Percentiles rank a stretch among this genome's conserved stretches.
Evolutionary conservation across 2,329 filamentous ascomycete species (phyloP).

Genomic region (Neopestalotiopsis rosae): DNA sequence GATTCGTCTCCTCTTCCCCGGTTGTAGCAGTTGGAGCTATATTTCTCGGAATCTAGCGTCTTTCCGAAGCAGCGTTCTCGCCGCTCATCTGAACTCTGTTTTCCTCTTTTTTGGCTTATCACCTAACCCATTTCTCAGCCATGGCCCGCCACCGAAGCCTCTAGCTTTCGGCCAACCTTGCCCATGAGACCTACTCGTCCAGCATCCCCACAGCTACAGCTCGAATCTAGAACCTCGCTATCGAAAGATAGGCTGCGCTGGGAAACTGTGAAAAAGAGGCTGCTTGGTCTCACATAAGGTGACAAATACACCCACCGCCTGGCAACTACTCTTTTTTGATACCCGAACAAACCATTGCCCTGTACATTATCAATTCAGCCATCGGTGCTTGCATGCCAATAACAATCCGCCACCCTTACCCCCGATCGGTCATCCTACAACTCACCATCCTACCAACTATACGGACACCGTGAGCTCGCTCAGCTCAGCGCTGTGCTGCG

Average conservation of each 20-base stretch:
- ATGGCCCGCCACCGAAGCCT: slow-evolving; percentile 14
- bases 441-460: background rate
- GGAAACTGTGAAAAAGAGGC: background rate
- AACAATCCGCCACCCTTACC: background rate
- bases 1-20: background rate
- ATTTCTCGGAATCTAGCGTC: background rate
- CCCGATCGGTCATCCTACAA: background rate
- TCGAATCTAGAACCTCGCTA: slow-evolving; percentile 15
- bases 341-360: background rate
- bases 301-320: background rate
- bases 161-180: background rate
- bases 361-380: background rate
- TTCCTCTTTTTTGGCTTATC: slow-evolving; percentile 1
- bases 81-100: slow-evolving; percentile 9
- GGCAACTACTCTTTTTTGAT: background rate
- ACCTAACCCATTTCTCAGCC: background rate
- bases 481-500: background rate
- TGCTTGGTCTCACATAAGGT: background rate
- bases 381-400: background rate
- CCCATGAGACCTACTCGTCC: slow-evolving; percentile 3
- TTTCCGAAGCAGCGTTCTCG: background rate
- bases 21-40: background rate
- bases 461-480: slow-evolving; percentile 1
- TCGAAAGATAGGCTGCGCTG: slow-evolving; percentile 7
- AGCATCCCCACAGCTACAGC: slow-evolving; percentile 11